Evolutionary conservation across 805 yeast species (phyloP).

Genomic region (Zygoascus flipseniorum): DNA sequence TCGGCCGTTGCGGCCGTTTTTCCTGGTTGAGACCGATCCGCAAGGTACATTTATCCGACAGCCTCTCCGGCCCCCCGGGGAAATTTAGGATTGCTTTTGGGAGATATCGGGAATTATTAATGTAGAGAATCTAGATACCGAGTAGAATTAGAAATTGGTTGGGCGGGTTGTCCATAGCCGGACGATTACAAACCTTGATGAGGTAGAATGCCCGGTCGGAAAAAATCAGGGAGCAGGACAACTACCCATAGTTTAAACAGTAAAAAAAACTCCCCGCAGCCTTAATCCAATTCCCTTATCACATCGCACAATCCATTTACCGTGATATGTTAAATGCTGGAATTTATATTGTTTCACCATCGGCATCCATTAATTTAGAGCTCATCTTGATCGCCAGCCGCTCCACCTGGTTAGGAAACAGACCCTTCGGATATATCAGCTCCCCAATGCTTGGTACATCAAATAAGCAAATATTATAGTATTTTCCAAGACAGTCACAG

Average conservation of each 20-base stretch:
- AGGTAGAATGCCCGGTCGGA: too few species aligned
- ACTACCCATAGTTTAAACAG: too few species aligned
- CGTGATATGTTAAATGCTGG: too few species aligned
- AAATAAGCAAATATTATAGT: background rate
- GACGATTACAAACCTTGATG: too few species aligned
- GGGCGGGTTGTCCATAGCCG: background rate
- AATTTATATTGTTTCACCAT: background rate
- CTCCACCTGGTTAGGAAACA: background rate
- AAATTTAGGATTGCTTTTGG: background rate
- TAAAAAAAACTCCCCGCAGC: too few species aligned
- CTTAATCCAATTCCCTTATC: too few species aligned
- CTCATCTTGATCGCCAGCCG: background rate
- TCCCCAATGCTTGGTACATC: background rate
- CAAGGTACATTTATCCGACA: background rate
- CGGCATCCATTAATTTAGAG: background rate
- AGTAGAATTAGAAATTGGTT: background rate
- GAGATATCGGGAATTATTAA: background rate
- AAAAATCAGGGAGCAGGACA: too few species aligned
- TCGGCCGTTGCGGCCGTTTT: background rate
- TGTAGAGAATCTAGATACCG: background rate
- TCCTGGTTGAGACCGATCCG: background rate
- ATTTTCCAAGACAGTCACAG: background rate
- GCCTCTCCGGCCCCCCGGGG: background rate
- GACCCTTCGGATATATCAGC: background rate
- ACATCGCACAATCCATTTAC: too few species aligned